Conservation (phyloP, 768 basidiomycete genomes). For the Pulveroboletus sp. region DNA sequence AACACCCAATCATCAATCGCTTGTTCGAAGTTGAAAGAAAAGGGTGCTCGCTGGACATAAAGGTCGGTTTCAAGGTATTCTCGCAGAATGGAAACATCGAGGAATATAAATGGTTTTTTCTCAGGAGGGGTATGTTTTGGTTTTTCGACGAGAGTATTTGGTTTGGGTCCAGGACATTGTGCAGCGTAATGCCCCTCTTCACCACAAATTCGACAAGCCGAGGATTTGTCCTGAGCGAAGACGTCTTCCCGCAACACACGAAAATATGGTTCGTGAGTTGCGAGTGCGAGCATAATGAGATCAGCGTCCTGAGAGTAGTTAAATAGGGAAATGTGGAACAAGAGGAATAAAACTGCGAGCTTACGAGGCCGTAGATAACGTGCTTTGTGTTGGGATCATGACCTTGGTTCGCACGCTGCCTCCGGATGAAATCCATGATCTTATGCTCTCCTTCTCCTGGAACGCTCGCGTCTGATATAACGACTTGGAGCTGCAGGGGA, state of each 20-base stretch:
- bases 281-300: constrained; percentile 96
- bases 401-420: constrained; percentile 81
- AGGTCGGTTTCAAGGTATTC: constrained; percentile 98
- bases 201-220: constrained; percentile 88
- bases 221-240: constrained; percentile 78
- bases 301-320: constrained; percentile 76
- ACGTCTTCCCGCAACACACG: constrained; percentile 97
- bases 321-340: constrained; percentile 7
- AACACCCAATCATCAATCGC: constrained; percentile 99
- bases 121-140: constrained; percentile 50
- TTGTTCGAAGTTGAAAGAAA: constrained; percentile 91
- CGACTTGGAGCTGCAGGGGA: constrained; percentile 72
- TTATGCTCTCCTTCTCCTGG: constrained; percentile 99
- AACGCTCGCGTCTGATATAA: constrained; percentile 95
- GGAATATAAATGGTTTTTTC: constrained; percentile 96
- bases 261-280: constrained; percentile 98
- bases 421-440: constrained; percentile 97
- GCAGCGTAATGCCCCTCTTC: constrained; percentile 94
- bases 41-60: constrained; percentile 68
- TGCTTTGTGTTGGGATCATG: constrained; percentile 94
- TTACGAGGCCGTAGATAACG: constrained; percentile 94
- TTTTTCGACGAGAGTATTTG: constrained; percentile 44
- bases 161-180: constrained; percentile 82
- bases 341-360: constrained; percentile 21
- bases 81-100: constrained; percentile 91